Evolutionary conservation across 2,329 filamentous ascomycete genomes (phyloP).

Genomic region (Cladosporium sp.): DNA sequence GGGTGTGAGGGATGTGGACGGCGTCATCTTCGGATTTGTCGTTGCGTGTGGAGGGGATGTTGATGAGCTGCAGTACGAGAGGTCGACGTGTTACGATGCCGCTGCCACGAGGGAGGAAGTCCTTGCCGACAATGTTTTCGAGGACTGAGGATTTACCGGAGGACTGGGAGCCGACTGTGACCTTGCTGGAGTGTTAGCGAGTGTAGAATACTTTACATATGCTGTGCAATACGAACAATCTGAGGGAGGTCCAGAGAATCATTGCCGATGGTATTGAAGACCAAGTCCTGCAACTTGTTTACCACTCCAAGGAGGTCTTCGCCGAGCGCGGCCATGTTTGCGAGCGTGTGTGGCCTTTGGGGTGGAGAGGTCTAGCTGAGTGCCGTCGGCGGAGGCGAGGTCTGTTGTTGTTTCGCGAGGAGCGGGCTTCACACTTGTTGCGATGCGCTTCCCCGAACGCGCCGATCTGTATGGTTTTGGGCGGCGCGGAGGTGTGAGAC

Average conservation of each 20-base stretch:
- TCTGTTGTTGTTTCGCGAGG: neutral
- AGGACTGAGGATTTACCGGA: slow-evolving; percentile 98
- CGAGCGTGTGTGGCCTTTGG: neutral
- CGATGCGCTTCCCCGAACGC: slow-evolving; percentile 14
- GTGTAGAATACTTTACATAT: neutral
- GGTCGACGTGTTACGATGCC: slow-evolving; percentile 95
- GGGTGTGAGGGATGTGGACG: slow-evolving; percentile 70
- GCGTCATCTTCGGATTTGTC: slow-evolving; percentile 68
- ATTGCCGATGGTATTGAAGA: slow-evolving; percentile 99
- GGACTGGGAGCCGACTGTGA: slow-evolving; percentile 97
- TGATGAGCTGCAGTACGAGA: slow-evolving; percentile 96
- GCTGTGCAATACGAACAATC: slow-evolving; percentile 71
- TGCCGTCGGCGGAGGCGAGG: neutral
- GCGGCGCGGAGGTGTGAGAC: slow-evolving; percentile 16
- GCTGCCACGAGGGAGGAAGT: slow-evolving; percentile 93
- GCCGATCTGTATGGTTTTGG: slow-evolving; percentile 12
- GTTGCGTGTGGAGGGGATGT: slow-evolving; percentile 73
- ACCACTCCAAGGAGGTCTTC: slow-evolving; percentile 94
- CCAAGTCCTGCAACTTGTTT: slow-evolving; percentile 97
- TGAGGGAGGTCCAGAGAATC: slow-evolving; percentile 96
- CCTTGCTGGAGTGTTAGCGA: slow-evolving; percentile 55
- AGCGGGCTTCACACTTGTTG: slow-evolving; percentile 14
- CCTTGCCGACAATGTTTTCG: slow-evolving; percentile 96
- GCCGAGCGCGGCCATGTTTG: slow-evolving; percentile 82
- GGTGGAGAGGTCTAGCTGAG: neutral